Conservation (phyloP, 1,284 basidiomycete genomes). For the Schizophyllum amplum region DNA sequence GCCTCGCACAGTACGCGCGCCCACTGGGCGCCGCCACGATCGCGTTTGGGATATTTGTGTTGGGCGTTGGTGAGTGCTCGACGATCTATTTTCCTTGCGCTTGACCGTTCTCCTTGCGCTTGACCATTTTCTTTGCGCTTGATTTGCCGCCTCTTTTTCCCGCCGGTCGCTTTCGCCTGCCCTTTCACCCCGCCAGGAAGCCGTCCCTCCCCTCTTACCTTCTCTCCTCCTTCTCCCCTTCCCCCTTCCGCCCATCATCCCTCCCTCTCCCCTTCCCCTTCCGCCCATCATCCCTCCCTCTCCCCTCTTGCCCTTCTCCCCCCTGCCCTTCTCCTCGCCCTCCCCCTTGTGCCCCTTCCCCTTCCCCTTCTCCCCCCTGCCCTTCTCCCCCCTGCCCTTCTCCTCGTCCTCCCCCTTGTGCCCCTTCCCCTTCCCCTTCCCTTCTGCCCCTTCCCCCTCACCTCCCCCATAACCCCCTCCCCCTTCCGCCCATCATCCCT, state of each 20-base stretch:
- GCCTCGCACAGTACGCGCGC: conserved; percentile 10
- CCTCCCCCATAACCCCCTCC: neutral
- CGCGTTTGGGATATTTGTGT: conserved; percentile 9
- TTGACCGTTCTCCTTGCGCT: neutral
- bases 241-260: neutral
- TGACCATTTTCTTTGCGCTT: neutral
- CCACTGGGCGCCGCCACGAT: conserved; percentile 13
- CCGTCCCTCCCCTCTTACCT: neutral
- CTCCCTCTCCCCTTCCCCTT: neutral
- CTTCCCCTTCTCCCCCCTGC: neutral
- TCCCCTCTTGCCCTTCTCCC: neutral
- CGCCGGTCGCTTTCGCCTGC: too few species aligned
- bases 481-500: neutral
- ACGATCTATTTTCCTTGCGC: too few species aligned
- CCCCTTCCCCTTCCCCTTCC: conserved; percentile 1
- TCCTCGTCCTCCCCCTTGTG: neutral
- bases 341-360: neutral
- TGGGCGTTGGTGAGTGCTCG: conserved; percentile 8
- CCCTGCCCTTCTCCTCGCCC: neutral
- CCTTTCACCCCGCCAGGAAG: conserved; percentile 6
- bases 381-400: neutral
- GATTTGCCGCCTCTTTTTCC: neutral
- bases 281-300: neutral
- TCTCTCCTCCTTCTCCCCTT: neutral
- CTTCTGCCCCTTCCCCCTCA: neutral